Conservation (phyloP, 352 stramenopile species). For the Plasmopara halstedii region DNA sequence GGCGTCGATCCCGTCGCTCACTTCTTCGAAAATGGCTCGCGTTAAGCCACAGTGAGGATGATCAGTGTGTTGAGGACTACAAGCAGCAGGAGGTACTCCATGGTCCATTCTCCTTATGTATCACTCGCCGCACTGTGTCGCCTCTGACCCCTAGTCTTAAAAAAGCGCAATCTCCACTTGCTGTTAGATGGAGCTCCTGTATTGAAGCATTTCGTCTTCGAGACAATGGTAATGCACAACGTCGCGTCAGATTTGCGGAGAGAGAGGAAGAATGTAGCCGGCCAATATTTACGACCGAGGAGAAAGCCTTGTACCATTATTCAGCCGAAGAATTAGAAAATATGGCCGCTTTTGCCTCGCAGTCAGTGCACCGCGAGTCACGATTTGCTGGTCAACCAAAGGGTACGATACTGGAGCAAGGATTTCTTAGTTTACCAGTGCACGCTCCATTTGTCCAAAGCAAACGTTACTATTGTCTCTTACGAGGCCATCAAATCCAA, state of each 20-base stretch:
- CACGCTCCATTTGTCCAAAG: constrained; percentile 52
- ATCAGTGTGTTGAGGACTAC: constrained; percentile 5
- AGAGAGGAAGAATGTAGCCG: constrained; percentile 29
- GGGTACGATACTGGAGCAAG: constrained; percentile 65
- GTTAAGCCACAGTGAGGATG: constrained; percentile 5
- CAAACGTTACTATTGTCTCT: constrained; percentile 59
- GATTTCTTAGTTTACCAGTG: constrained; percentile 45
- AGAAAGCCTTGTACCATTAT: constrained; percentile 56
- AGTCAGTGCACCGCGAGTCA: constrained; percentile 34
- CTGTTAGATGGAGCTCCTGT: constrained; percentile 47
- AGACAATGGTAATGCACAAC: constrained; percentile 22
- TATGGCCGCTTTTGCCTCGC: constrained; percentile 47
- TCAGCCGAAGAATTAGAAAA: constrained; percentile 40
- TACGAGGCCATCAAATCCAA: constrained; percentile 36
- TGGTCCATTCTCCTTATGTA: constrained; percentile 4
- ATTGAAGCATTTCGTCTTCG: constrained; percentile 41
- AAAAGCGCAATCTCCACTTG: constrained; percentile 35
- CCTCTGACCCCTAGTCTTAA: constrained; percentile 49
- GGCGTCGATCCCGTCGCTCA: constrained; percentile 20
- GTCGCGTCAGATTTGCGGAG: constrained; percentile 46
- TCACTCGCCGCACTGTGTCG: constrained; percentile 11
- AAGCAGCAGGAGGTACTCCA: constrained; percentile 8
- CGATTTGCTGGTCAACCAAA: constrained; percentile 40
- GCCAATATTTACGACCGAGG: constrained; percentile 27
- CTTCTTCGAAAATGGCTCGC: constrained; percentile 28